Base-by-base conservation (phyloP, 768 basidiomycete genomes). In the Clavaria fumosa region DNA sequence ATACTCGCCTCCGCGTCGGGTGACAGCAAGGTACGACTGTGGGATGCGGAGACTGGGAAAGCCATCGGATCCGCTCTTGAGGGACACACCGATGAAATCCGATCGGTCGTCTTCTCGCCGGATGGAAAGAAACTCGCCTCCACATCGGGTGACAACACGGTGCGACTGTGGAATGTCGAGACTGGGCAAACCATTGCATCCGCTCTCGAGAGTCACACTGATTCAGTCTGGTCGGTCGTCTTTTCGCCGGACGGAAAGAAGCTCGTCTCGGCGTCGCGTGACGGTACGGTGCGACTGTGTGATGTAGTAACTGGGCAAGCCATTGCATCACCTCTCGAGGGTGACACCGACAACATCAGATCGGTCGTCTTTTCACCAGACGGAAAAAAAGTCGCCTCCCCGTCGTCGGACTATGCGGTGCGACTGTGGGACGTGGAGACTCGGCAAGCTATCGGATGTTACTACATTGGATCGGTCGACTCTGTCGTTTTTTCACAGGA, bases 141-240 rank as follows among this genome's bases (percentile, higher is more conserved):
- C 4, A 68, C 64, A 0, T 65, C 64, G 5, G 61, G 66, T 50
- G 69, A 71, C 55, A 61, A 66, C 45, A 67, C 67, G 7, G 52
- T 71, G 14, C 59, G 61, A 9, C 53, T 70, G 11, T 42, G 41
- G 41, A 20, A 38, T 23, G 23, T 22, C 3, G 20, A 32, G 21
- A 33, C 37, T 9, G 37, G 35, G 9, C 9, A 9, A 9, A 14
- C 14, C 9, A 28, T 28, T 28, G 26, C 9, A 28, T 9, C 9
- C 9, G 9, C 26, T 28, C 14, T 28, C 9, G 14, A 14, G 14
- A 14, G 26, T 28, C 26, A 28, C 14, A 28, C 26, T 28, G 26
- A 28, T 14, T 28, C 9, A 14, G 26, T 28, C n/a, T 32, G 17
- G 12, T 34, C 40, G 5, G 39, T 34, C 15, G 43, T 33, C 14